phyloP scores from a whole-genome alignment of 768 basidiomycete species.

The Tricholomella constricta region DNA sequence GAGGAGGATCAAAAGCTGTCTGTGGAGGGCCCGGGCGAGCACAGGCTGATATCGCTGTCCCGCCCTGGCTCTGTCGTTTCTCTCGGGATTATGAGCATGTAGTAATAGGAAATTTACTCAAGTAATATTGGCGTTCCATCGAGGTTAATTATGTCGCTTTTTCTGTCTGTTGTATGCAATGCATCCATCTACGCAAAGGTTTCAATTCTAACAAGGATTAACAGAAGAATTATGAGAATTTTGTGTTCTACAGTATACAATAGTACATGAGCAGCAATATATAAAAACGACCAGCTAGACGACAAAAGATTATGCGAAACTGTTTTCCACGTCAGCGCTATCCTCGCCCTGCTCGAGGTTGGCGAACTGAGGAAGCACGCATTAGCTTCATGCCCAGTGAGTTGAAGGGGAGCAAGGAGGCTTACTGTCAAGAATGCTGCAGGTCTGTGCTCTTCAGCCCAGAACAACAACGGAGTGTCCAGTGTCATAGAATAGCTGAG shows the following conservation, averaged over 20 bases:
- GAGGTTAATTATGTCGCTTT: conserved; percentile 1
- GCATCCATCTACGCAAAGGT: neutral
- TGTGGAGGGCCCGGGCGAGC: conserved; percentile 29
- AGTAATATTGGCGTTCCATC: neutral
- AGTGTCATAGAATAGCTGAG: conserved; percentile 81
- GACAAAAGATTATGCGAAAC: conserved; percentile 65
- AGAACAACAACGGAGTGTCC: conserved; percentile 94
- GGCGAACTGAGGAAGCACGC: conserved; percentile 63
- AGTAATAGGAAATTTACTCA: conserved; percentile 13
- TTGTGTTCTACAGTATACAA: conserved; percentile 17
- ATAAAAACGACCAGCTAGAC: conserved; percentile 4
- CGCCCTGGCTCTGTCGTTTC: conserved; percentile 56
- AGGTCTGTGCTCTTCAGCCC: conserved; percentile 94
- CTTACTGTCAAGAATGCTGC: conserved; percentile 90
- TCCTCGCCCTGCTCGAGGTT: conserved; percentile 89
- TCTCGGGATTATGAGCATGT: conserved; percentile 48
- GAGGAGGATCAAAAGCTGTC: conserved; percentile 26
- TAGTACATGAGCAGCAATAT: conserved; percentile 7
- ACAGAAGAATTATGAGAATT: neutral
- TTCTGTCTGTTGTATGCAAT: conserved; percentile 5
- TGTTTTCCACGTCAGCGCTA: conserved; percentile 94
- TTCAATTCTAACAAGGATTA: no score
- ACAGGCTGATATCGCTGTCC: conserved; percentile 41
- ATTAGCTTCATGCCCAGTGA: neutral
- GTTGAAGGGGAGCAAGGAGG: conserved; percentile 14